Percentiles rank a stretch among this genome's conserved stretches.
Conservation (phyloP, 1,284 basidiomycete genomes). For the Ganoderma leucocontextum region DNA sequence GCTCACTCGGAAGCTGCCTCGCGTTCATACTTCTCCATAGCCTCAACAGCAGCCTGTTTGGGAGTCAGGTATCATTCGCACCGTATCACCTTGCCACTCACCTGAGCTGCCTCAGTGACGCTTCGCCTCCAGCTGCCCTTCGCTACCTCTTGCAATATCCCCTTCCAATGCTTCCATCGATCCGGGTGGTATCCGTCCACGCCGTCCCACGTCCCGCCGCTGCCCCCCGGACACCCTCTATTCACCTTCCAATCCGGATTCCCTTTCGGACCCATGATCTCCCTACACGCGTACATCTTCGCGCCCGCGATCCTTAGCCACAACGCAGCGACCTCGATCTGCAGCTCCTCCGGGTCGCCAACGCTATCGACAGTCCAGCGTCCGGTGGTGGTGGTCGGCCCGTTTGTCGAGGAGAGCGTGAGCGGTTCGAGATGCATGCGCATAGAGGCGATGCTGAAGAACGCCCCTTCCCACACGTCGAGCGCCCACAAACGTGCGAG, state of each 20-base stretch:
- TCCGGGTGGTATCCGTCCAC: constrained; percentile 27
- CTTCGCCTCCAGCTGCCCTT: constrained; percentile 17
- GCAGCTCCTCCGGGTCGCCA: constrained; percentile 17
- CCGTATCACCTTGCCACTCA: not conserved
- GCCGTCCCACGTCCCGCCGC: constrained; percentile 27
- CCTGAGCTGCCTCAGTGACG: constrained; percentile 23
- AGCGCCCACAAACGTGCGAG: constrained; percentile 25
- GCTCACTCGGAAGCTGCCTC: not conserved
- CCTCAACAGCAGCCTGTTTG: not conserved
- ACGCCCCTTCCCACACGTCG: constrained; percentile 20
- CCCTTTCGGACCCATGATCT: constrained; percentile 25
- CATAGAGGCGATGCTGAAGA: constrained; percentile 25
- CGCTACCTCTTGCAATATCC: constrained; percentile 10
- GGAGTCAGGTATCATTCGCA: not conserved
- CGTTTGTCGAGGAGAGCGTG: constrained; percentile 12
- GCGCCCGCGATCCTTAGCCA: constrained; percentile 25
- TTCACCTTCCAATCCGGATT: constrained; percentile 15
- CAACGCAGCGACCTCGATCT: constrained; percentile 18
- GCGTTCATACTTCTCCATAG: not conserved
- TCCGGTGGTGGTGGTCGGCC: not conserved
- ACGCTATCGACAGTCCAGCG: not conserved
- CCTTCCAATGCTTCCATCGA: constrained; percentile 26
- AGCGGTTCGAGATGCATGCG: constrained; percentile 23
- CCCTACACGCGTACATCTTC: constrained; percentile 20
- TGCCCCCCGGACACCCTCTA: constrained; percentile 15